Conservation (phyloP, 2,329 filamentous ascomycete genomes). For the Fusarium algeriense region DNA sequence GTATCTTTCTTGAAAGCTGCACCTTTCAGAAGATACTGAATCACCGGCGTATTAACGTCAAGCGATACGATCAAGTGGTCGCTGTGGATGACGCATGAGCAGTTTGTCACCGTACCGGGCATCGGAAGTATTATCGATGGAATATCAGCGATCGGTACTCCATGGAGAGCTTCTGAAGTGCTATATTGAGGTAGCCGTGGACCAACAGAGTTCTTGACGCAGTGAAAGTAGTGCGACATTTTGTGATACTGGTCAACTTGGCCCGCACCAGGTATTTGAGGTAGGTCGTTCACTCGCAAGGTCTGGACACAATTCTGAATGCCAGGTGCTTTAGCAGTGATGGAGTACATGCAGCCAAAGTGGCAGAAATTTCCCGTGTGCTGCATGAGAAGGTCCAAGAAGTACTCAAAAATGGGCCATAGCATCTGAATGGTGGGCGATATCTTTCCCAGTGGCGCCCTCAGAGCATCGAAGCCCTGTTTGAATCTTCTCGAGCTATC, state of each 20-base stretch:
- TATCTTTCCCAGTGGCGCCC: background rate
- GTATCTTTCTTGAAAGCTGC: background rate
- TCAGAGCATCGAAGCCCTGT: background rate
- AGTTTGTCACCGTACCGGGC: background rate
- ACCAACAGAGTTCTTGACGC: background rate
- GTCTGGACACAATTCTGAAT: background rate
- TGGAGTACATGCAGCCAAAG: background rate
- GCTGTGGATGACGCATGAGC: background rate
- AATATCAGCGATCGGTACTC: accelerated
- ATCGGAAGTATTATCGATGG: background rate
- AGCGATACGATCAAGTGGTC: background rate
- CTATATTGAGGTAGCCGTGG: accelerated
- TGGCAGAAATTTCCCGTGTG: background rate
- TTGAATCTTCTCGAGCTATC: background rate
- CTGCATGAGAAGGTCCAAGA: background rate
- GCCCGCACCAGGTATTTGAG: background rate
- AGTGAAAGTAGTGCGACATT: slow-evolving; percentile 12
- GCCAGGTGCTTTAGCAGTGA: background rate
- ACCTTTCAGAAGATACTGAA: background rate
- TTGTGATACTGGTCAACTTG: slow-evolving; percentile 1
- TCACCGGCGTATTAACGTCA: background rate
- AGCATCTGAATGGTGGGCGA: slow-evolving; percentile 5
- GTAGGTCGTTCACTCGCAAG: background rate
- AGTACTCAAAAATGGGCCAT: slow-evolving; percentile 8
- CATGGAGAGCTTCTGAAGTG: accelerated